phyloP scores from a whole-genome alignment of 2,329 filamentous ascomycete genomes.

The Fusarium brevicatenulatum region DNA sequence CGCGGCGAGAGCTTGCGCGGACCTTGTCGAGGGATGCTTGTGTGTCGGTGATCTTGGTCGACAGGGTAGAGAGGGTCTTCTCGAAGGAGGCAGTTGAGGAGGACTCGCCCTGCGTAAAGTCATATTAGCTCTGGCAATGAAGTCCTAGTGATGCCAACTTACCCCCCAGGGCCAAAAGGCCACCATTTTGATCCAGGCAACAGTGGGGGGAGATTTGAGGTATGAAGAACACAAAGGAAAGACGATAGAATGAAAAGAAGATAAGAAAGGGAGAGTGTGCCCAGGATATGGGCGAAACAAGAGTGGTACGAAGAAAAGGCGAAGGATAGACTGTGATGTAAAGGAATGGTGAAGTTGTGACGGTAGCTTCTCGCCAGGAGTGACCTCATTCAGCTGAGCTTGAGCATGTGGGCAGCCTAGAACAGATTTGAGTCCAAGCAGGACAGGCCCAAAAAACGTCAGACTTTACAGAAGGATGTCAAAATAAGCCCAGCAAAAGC shows the following conservation, averaged over 20 bases:
- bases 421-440: not conserved
- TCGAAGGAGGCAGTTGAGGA: slow-evolving; percentile 92
- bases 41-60: slow-evolving; percentile 81
- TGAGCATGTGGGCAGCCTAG: slow-evolving; percentile 11
- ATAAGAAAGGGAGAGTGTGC: slow-evolving; percentile 10
- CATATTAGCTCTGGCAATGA: slow-evolving; percentile 18
- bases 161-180: slow-evolving; percentile 89
- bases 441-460: not conserved
- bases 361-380: slow-evolving; percentile 6
- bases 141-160: slow-evolving; percentile 40
- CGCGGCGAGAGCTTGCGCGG: slow-evolving; percentile 77
- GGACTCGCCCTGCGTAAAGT: slow-evolving; percentile 72
- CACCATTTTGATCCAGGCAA: slow-evolving; percentile 67
- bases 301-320: not conserved
- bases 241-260: not conserved
- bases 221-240: slow-evolving; percentile 19
- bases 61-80: slow-evolving; percentile 84
- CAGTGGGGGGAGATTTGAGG: slow-evolving; percentile 8
- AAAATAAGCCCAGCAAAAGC: not conserved
- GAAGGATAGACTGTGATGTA: not conserved
- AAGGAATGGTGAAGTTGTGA: slow-evolving; percentile 14
- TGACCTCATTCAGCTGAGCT: slow-evolving; percentile 32
- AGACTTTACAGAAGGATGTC: not conserved
- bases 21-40: slow-evolving; percentile 78
- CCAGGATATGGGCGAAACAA: slow-evolving; percentile 4